Evolutionary conservation across 306 rosid species (phyloP).

Genomic region (Quercus alba): DNA sequence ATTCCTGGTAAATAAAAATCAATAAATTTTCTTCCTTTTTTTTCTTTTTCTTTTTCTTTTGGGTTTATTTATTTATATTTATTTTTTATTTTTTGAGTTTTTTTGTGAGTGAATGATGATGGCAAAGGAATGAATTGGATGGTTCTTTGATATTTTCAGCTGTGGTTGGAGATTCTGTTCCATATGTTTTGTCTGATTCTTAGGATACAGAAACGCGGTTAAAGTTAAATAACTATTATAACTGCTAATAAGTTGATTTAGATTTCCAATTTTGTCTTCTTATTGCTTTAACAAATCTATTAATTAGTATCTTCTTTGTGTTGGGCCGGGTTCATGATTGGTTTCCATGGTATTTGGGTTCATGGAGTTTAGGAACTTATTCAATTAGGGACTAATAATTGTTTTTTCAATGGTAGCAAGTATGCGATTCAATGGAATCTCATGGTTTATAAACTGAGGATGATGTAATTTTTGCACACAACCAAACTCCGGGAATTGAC

Average conservation of each 20-base stretch:
- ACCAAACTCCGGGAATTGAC: neutral
- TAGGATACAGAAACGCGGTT: too few species aligned
- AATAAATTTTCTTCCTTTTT: neutral
- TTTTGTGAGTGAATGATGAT: neutral
- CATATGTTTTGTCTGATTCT: neutral
- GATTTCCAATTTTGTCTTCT: neutral
- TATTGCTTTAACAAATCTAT: neutral
- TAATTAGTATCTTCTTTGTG: neutral
- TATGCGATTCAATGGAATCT: neutral
- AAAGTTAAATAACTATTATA: neutral
- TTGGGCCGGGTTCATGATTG: neutral
- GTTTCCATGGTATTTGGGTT: neutral
- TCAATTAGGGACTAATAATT: neutral
- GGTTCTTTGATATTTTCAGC: neutral
- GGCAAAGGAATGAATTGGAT: neutral
- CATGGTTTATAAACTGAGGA: neutral
- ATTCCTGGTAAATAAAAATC: conserved; percentile 43
- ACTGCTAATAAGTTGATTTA: neutral
- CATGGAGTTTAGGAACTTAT: neutral
- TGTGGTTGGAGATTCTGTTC: neutral
- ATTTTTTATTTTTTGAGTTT: neutral
- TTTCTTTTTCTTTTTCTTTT: neutral
- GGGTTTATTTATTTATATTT: too few species aligned
- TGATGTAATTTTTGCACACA: neutral
- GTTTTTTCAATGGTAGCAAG: neutral